Evolutionary conservation across 2,329 filamentous ascomycete species (phyloP), one percentile per base, ranked within the genome.

Genomic region (Penicillium digitatum): DNA sequence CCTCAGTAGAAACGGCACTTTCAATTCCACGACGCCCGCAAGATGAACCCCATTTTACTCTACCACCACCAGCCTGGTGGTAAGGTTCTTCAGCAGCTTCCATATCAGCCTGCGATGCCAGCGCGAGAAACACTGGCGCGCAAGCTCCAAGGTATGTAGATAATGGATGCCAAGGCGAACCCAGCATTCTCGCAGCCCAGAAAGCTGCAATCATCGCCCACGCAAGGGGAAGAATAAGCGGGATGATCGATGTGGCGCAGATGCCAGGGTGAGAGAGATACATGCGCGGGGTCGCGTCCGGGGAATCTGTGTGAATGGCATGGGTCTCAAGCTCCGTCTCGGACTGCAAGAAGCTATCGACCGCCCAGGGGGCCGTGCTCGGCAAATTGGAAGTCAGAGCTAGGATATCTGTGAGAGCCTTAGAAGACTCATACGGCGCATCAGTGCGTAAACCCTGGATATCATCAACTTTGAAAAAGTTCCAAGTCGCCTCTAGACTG

Each of bases 201-300:
- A 95, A 86, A 3, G 82, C 77, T 20, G 82, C 67, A 48, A 83
- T 73, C 82, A 94, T 94, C 57, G 81, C 78, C 70, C 84, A 86
- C 60, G 84, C 82, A 57, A 96, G 79, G 61, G 91, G 78, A 61
- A 81, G 79, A 48, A 84, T 81, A 8, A 96, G 80, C 0, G 89
- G 86, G 60, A 96, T 82, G 60, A 99, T 88, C 1, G 85, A 82
- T 1, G 92, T 96, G 50, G 83, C 87, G 61, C 92, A 88, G 58
- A 99, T 82, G 59, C 94, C 94, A 0, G 94, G 94, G 69, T 99
- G 94, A 0, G 86, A 81, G 57, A 95, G 70, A 74, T 94, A 95
- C 66, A 89, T 85, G 53, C 79, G 82, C 0, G 90, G 63, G 5
- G 27, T 45, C 8, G 35, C 88, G 24, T 67, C 26, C 8, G 59